These are phyloP conservation scores for Cryphonectria naterciae DNA, from an alignment of 2,329 filamentous ascomycete species.

Conservation along the genomic window DNA sequence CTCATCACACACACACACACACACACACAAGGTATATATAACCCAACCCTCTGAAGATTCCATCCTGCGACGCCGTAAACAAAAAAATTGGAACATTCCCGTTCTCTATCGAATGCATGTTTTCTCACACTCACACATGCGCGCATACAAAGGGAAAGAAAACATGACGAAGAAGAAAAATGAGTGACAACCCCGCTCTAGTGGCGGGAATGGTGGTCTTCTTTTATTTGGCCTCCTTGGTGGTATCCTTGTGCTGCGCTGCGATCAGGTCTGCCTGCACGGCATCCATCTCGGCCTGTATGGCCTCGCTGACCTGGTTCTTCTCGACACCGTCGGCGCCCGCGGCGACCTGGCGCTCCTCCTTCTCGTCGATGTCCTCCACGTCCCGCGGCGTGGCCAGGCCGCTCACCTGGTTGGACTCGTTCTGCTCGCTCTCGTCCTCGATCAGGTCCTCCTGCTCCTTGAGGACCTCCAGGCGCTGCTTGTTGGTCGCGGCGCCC, in stretches of 20 bases:
- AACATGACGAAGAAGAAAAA: background rate
- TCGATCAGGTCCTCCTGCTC: constrained; percentile 98
- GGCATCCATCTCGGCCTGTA: constrained; percentile 58
- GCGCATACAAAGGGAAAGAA: background rate
- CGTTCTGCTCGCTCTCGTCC: constrained; percentile 92
- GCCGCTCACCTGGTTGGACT: constrained; percentile 76
- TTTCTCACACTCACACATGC: background rate
- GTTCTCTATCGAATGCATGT: constrained; percentile 1
- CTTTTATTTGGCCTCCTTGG: constrained; percentile 41
- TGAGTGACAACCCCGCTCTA: constrained; percentile 1
- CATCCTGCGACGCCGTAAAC: constrained; percentile 14
- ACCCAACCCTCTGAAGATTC: background rate
- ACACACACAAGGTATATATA: background rate
- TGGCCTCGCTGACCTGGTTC: constrained; percentile 57
- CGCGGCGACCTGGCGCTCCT: constrained; percentile 65
- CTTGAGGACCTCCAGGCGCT: constrained; percentile 95
- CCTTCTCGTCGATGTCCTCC: constrained; percentile 94
- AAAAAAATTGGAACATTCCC: background rate
- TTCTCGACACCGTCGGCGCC: constrained; percentile 47
- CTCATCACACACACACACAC: background rate
- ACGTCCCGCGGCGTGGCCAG: constrained; percentile 79
- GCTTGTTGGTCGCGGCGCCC: constrained; percentile 97
- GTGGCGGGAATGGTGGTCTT: background rate
- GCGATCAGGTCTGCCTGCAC: constrained; percentile 43
- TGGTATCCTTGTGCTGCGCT: constrained; percentile 43